A percentile compares a stretch with the other conserved stretches of the same genome.
Conservation (phyloP, 192 early-diverging fungal genomes). For the Oehlia diaphana region DNA sequence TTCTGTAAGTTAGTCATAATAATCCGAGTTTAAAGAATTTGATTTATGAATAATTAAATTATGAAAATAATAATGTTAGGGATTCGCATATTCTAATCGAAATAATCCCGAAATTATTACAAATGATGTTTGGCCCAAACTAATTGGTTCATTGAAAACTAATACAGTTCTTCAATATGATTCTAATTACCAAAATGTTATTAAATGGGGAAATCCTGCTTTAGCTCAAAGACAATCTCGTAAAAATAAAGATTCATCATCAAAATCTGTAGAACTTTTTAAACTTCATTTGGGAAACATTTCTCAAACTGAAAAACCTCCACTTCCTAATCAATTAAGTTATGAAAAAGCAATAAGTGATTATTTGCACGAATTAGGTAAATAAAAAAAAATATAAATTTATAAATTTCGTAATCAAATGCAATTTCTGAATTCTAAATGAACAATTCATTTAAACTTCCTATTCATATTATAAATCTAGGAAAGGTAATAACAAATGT, state of each 20-base stretch:
- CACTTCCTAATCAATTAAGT: conserved; percentile 47
- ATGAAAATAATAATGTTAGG: too few relatives aligned
- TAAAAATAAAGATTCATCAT: not conserved
- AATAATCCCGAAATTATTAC: not conserved
- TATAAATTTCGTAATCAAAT: too few relatives aligned
- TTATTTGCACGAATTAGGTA: conserved; percentile 37
- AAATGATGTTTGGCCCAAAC: not conserved
- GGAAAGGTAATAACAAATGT: too few relatives aligned
- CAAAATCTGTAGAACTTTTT: conserved; percentile 4
- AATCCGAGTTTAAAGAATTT: too few relatives aligned
- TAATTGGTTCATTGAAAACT: not conserved
- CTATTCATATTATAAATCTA: too few relatives aligned
- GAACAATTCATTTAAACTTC: too few relatives aligned
- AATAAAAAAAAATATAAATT: too few relatives aligned
- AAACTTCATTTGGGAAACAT: conserved; percentile 41
- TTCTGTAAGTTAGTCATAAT: too few relatives aligned
- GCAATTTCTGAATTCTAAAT: too few relatives aligned
- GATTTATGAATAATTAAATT: too few relatives aligned
- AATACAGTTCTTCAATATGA: conserved; percentile 14
- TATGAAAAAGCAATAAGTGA: conserved; percentile 51
- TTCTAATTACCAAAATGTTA: not conserved
- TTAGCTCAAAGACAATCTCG: not conserved
- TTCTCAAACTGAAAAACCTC: conserved; percentile 39
- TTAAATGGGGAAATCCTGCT: not conserved
- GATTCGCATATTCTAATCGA: not conserved